Base-by-base conservation (phyloP, 1,284 basidiomycete species). In the Malassezia vespertilionis region DNA sequence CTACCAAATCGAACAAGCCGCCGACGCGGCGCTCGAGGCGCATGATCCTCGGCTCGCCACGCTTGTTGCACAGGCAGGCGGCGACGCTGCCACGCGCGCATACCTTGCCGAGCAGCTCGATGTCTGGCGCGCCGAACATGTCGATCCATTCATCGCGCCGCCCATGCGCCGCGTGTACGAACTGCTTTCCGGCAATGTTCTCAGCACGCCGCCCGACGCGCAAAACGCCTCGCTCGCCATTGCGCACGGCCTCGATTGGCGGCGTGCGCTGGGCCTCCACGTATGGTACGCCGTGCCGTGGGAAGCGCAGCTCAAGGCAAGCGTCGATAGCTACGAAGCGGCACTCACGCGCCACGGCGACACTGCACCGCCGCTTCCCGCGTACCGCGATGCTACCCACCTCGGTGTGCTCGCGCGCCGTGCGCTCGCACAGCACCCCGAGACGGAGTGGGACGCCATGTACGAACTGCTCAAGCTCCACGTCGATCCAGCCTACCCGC, bases 231-330 rank as follows among this genome's bases (percentile, higher is more conserved):
- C 72, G 87, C 43, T 44, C 4, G 30, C 44, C 17, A 76, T 93
- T n/a, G 77, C 82, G n/a, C 75, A 80, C 43, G 83, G 80, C 1
- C 73, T 96, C 41, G 90, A 93, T 71, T 97, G 93, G 93, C 91
- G 91, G 72, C 81, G 89, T 12, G 82, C 83, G 0, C 85, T 97
- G 61, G 93, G 88, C 1, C 73, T 95, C 36, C 82, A 84, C 57
- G 74, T 97, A 12, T 97, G 93, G 93, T 95, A 83, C 71, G 82
- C 80, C 1, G 77, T 82, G 40, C 76, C 80, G 0, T 78, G 85
- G 61, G 83, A 88, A 49, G 76, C 81, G 2, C 74, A 82, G 3
- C 79, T 89, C 45, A 75, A 78, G 2, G 79, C 82, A 37, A 82
- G 82, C 0, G 80, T 89, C 52, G 72, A 76, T 11, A 74, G 77